Evolutionary conservation across 192 early-diverging fungal genomes (phyloP).

Genomic region (Umbelopsis vinacea): DNA sequence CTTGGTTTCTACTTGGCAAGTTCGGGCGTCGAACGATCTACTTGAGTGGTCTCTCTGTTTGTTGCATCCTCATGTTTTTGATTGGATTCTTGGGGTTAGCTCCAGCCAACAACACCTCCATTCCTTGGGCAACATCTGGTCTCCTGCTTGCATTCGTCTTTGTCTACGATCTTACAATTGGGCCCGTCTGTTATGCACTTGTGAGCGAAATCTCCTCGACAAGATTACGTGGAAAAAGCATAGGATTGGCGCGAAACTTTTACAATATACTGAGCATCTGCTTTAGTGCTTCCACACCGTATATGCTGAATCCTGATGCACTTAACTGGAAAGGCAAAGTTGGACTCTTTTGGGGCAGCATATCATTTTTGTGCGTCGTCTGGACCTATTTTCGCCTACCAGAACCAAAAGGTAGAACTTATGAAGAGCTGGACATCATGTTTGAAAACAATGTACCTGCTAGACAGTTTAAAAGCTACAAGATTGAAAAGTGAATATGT

Average conservation of each 20-base stretch:
- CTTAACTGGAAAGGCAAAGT: neutral
- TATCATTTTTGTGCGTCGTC: neutral
- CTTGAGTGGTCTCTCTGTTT: neutral
- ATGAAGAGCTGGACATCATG: constrained; percentile 10
- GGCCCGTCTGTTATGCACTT: neutral
- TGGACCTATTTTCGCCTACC: constrained; percentile 11
- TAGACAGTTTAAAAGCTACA: neutral
- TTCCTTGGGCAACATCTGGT: neutral
- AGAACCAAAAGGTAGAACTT: constrained; percentile 6
- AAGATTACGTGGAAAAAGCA: neutral
- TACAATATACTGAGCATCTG: neutral
- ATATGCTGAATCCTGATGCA: constrained; percentile 2
- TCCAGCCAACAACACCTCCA: neutral
- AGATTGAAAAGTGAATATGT: neutral
- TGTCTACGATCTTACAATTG: neutral
- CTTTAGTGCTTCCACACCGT: neutral
- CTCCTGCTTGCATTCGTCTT: neutral
- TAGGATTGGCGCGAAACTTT: neutral
- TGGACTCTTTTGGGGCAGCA: neutral
- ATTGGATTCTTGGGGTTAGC: neutral
- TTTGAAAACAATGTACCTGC: neutral
- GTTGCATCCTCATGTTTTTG: neutral
- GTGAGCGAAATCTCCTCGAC: constrained; percentile 3
- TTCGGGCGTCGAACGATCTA: constrained; percentile 4
- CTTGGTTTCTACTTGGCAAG: neutral